A percentile compares a stretch with the other conserved stretches of the same genome.
These are phyloP conservation scores for Borovskyia barvae DNA, from an alignment of 208 protist genomes.

Conservation along the genomic window DNA sequence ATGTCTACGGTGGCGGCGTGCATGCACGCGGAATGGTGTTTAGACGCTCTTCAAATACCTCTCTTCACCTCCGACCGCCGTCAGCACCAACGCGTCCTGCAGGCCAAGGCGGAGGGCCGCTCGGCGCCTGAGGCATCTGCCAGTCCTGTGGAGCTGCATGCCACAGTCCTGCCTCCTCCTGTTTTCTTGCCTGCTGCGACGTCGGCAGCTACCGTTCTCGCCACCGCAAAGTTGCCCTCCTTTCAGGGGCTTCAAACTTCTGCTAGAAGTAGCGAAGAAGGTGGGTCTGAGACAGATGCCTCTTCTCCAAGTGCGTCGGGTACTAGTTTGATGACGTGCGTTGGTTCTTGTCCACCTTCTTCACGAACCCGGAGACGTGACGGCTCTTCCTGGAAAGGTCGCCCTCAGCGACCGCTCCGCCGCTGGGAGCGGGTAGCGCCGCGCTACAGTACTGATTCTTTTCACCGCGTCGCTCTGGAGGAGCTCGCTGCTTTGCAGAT, in stretches of 20 bases:
- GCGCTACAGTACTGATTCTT: conserved; percentile 41
- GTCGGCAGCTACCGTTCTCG: not conserved
- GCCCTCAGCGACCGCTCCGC: not conserved
- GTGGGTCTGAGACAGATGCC: too few species aligned
- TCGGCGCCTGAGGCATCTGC: conserved; percentile 43
- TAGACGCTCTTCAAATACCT: conserved; percentile 67
- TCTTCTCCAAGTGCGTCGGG: too few species aligned
- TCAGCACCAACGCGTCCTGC: conserved; percentile 32
- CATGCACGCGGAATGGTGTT: conserved; percentile 88
- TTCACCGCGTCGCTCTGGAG: conserved; percentile 26
- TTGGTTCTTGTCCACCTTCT: too few species aligned
- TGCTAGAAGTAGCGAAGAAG: not conserved
- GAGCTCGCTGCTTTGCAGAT: conserved; percentile 45
- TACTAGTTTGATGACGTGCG: too few species aligned
- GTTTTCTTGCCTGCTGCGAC: conserved; percentile 5
- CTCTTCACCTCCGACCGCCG: conserved; percentile 49
- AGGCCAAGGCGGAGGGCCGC: conserved; percentile 51
- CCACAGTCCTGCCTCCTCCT: not conserved
- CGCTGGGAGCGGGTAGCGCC: conserved; percentile 1
- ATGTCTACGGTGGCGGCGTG: conserved; percentile 70
- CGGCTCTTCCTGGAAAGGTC: not conserved
- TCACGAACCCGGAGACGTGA: too few species aligned
- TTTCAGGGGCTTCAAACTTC: conserved; percentile 2
- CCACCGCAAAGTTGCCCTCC: not conserved
- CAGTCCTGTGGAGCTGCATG: conserved; percentile 22